Evolutionary conservation across 2,329 filamentous ascomycete species (phyloP).

Genomic region (Pseudocercospora musae): DNA sequence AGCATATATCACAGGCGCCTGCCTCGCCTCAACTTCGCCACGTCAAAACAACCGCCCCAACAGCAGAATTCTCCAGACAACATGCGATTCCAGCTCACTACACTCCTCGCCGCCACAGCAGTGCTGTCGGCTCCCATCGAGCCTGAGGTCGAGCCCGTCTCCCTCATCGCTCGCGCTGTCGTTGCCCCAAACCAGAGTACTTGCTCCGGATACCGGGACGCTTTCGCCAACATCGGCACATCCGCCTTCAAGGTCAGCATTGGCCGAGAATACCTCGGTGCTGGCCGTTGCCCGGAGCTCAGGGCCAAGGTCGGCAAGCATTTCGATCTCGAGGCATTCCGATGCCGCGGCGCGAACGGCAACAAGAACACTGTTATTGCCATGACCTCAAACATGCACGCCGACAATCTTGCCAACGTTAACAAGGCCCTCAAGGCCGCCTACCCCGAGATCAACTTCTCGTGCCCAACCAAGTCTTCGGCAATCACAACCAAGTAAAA

Average conservation of each 20-base stretch:
- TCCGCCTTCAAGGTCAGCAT: constrained; percentile 17
- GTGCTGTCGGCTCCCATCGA: constrained; percentile 13
- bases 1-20: background rate
- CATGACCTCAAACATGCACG: constrained; percentile 13
- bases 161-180: background rate
- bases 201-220: constrained; percentile 15
- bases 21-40: background rate
- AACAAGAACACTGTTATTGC: constrained; percentile 18
- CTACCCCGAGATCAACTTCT: constrained; percentile 16
- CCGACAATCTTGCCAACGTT: constrained; percentile 8
- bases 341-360: constrained; percentile 14
- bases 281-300: constrained; percentile 12
- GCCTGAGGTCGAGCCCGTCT: background rate
- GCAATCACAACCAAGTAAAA: background rate
- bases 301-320: constrained; percentile 11
- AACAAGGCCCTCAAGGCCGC: constrained; percentile 13
- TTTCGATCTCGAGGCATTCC: constrained; percentile 9
- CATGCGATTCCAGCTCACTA: constrained; percentile 11
- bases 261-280: constrained; percentile 19
- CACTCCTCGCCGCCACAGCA: constrained; percentile 10
- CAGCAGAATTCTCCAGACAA: background rate
- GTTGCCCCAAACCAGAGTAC: constrained; percentile 5
- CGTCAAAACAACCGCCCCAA: background rate
- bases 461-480: constrained; percentile 7
- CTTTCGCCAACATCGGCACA: constrained; percentile 11